A percentile compares a stretch with the other conserved stretches of the same genome.
phyloP scores from a whole-genome alignment of 2,329 filamentous ascomycete species.

The Salinomyces thailandicus region DNA sequence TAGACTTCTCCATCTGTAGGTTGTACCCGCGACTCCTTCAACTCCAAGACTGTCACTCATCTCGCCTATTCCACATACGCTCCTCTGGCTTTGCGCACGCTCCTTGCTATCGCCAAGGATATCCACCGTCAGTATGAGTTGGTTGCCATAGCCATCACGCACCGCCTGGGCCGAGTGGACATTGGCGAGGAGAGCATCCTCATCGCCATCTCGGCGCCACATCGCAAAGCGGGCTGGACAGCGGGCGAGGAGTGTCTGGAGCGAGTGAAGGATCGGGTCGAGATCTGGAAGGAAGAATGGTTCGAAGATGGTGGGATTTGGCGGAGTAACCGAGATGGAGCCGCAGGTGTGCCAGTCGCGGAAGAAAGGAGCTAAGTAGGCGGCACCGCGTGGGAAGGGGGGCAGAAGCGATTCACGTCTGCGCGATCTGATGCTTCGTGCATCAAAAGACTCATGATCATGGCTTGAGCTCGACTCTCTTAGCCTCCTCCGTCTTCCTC shows the following conservation, averaged over 20 bases:
- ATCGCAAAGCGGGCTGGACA: constrained; percentile 74
- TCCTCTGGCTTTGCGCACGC: constrained; percentile 57
- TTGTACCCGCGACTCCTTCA: constrained; percentile 62
- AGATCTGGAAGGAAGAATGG: constrained; percentile 91
- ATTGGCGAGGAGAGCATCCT: constrained; percentile 90
- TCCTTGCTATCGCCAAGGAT: constrained; percentile 52
- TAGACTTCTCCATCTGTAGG: constrained; percentile 21
- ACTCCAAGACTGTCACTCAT: constrained; percentile 58
- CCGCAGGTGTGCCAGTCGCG: constrained; percentile 37
- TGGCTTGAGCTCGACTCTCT: background rate
- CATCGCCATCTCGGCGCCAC: constrained; percentile 73
- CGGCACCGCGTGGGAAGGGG: no score
- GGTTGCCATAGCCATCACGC: constrained; percentile 65
- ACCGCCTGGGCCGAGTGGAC: constrained; percentile 74
- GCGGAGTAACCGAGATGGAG: constrained; percentile 76
- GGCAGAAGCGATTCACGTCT: no score
- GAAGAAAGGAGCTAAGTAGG: no score
- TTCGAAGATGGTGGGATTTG: constrained; percentile 73
- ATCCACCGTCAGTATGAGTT: constrained; percentile 54
- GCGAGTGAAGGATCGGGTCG: constrained; percentile 72
- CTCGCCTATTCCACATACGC: constrained; percentile 68
- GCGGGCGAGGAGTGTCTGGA: constrained; percentile 86
- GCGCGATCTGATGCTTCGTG: no score
- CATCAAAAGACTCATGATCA: background rate
- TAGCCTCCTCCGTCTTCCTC: constrained; percentile 4